Evolutionary conservation across 306 rosid species (phyloP), one percentile per base, ranked within the genome.

Genomic region (Alnus glutinosa): DNA sequence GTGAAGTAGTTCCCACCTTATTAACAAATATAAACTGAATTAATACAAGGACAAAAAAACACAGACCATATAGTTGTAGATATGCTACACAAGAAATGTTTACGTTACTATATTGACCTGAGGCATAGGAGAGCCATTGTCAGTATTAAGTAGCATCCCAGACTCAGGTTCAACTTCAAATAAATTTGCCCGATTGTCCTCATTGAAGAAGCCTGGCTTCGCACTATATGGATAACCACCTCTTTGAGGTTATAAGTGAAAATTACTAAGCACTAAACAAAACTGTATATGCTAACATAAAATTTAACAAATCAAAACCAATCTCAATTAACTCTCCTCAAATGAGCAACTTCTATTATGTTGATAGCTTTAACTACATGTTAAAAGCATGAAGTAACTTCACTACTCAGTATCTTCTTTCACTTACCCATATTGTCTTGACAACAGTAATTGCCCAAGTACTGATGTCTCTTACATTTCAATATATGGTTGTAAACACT

Each of bases 161-260:
- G 98, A 90, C 87, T 90, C 92, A 23, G 85, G 93, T 55, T 91
- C 99, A 76, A 95, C 99, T 87, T 91, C 92, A 83, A 93, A 95
- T 76, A 95, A 81, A 88, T 87, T 93, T 76, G 98, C 96, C 39
- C 91, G 98, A 75, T 90, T 93, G 61, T 92, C 94, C 77, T 95
- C 97, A 14, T 88, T 94, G 86, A 95, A 95, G 87, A 95, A 95
- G 39, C 98, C 89, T 67, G 99, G 99, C 89, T 95, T 93, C 54
- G 98, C 98, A 87, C 99, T 93, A 92, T 76, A 80, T 47, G 70
- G 66, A 85, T 70, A 32, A 73, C 75, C 30, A 42, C 74, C 78
- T 83, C 55, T 73, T 62, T 81, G 61, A 39, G 85, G 84, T 89
- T 66, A 83, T 79, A 50, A 69, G 11, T 6, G 67, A 34, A 71